These are phyloP conservation scores for Trametes sp. DNA, from an alignment of 1,284 basidiomycete genomes.

Conservation along the genomic window DNA sequence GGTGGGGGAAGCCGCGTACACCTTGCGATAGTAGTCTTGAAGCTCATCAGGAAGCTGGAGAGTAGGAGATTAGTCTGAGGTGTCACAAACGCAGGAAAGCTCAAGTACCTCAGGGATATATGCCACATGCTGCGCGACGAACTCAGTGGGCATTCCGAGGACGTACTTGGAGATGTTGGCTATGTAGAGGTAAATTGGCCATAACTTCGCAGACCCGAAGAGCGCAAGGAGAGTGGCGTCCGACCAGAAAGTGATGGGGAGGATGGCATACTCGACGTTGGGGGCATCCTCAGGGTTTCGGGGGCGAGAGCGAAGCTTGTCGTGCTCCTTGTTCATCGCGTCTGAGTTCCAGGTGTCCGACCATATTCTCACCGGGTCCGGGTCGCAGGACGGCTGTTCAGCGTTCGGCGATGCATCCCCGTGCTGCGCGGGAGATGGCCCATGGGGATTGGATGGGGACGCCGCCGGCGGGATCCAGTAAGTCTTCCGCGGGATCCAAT, in stretches of 20 bases:
- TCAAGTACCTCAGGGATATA: conserved; percentile 39
- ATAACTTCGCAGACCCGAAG: conserved; percentile 27
- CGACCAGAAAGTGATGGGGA: conserved; percentile 29
- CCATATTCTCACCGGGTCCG: conserved; percentile 11
- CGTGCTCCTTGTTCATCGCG: conserved; percentile 26
- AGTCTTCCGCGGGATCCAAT: conserved; percentile 10
- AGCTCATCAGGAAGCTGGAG: not conserved
- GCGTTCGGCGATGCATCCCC: too few relatives aligned
- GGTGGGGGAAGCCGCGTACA: not conserved
- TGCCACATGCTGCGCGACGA: conserved; percentile 36
- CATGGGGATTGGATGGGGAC: too few relatives aligned
- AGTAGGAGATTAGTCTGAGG: too few relatives aligned
- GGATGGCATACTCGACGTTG: conserved; percentile 25
- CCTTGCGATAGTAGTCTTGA: not conserved
- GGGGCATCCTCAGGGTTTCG: conserved; percentile 9
- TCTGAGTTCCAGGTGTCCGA: conserved; percentile 28
- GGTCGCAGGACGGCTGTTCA: too few relatives aligned
- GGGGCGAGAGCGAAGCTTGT: conserved; percentile 13
- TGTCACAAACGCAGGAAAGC: too few relatives aligned
- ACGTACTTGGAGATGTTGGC: conserved; percentile 36
- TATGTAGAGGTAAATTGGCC: conserved; percentile 21
- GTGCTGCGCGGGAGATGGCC: too few relatives aligned
- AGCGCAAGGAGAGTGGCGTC: conserved; percentile 31
- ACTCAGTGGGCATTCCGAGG: conserved; percentile 25
- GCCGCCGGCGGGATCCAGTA: not conserved